Percentiles rank a stretch among this genome's conserved stretches.
Conservation (phyloP, 1,284 basidiomycete genomes). For the Apiotrichum mycotoxinovorans region DNA sequence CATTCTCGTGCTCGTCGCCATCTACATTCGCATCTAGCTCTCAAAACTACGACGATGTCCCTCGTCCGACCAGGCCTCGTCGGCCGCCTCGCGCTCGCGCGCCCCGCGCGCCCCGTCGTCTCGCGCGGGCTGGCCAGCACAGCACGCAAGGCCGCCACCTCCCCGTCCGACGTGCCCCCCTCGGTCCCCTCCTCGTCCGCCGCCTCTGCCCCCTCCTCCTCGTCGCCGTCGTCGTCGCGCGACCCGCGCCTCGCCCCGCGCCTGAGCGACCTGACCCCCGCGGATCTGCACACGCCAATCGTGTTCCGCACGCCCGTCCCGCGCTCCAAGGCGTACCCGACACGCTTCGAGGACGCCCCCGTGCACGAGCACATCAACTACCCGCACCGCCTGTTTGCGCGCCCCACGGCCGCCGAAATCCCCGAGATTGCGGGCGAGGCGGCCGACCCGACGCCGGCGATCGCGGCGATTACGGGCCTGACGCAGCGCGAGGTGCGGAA, state of each 20-base stretch:
- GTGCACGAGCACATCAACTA: conserved; percentile 38
- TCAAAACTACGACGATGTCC: conserved; percentile 11
- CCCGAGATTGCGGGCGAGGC: conserved; percentile 19
- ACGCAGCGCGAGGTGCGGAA: conserved; percentile 26
- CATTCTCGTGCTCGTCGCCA: not conserved
- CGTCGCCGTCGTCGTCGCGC: not conserved
- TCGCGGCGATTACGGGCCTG: conserved; percentile 34
- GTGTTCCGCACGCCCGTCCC: conserved; percentile 18
- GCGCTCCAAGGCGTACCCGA: conserved; percentile 24
- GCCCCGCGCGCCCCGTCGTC: too few species aligned
- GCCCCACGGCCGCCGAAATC: not conserved
- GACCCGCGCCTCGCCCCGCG: not conserved
- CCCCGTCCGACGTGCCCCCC: conserved; percentile 3
- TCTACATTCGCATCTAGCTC: not conserved
- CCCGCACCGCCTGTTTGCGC: conserved; percentile 27
- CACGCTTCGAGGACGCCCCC: conserved; percentile 21
- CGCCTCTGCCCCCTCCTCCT: not conserved
- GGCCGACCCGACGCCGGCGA: not conserved
- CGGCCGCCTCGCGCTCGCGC: not conserved
- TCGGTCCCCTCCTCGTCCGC: conserved; percentile 1
- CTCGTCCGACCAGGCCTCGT: conserved; percentile 8
- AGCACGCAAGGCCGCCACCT: not conserved
- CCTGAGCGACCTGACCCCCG: not conserved
- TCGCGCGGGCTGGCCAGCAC: not conserved
- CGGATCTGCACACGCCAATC: conserved; percentile 7